phyloP scores from a whole-genome alignment of 73 alveolate genomes.

The Stentor roeselii region DNA sequence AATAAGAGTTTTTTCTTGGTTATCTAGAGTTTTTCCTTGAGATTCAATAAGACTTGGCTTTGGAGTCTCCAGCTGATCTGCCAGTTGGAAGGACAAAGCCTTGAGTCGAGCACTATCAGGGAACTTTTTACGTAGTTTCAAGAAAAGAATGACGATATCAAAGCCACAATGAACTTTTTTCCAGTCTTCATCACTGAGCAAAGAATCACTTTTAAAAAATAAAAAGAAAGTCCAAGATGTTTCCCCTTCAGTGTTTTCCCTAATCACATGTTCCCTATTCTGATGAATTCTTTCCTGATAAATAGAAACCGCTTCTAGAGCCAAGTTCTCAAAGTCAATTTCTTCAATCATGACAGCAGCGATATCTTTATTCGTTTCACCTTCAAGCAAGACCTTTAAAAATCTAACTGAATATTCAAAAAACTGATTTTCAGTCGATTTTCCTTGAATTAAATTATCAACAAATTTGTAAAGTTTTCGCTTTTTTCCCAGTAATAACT shows the following conservation, averaged over 20 bases:
- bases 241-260: not conserved
- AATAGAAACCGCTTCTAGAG: not conserved
- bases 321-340: not conserved
- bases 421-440: not conserved
- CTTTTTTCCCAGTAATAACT: slow-evolving; percentile 32
- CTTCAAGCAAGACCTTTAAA: not conserved
- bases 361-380: slow-evolving; percentile 8
- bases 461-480: slow-evolving; percentile 37
- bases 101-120: not conserved
- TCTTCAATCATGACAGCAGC: slow-evolving; percentile 10
- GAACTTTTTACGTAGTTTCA: not conserved
- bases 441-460: not conserved
- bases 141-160: not conserved
- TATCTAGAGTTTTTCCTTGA: no score
- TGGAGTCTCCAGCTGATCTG: no score
- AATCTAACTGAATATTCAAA: not conserved
- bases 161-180: not conserved
- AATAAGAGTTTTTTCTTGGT: not conserved
- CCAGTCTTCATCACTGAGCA: not conserved
- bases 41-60: no score
- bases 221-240: not conserved
- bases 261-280: not conserved
- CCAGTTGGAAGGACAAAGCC: no score
- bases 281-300: not conserved
- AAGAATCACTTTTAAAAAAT: not conserved